phyloP scores from a whole-genome alignment of 2,329 filamentous ascomycete genomes.

The Lecanoromycetidae sp. region DNA sequence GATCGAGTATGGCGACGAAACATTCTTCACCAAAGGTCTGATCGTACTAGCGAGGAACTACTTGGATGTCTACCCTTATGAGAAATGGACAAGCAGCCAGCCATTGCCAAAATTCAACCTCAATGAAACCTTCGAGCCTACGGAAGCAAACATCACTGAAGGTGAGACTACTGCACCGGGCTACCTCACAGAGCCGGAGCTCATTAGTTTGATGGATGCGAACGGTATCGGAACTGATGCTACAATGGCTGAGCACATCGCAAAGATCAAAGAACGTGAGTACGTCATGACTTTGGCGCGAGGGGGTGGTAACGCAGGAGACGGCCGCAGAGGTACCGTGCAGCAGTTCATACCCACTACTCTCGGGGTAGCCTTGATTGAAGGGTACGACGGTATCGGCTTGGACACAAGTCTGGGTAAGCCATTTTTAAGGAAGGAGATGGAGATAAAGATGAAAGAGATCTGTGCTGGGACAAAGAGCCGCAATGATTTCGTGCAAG shows the following conservation, averaged over 20 bases:
- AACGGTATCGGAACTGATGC: conserved; percentile 98
- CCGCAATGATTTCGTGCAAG: conserved; percentile 60
- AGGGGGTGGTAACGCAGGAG: conserved; percentile 31
- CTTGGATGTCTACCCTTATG: conserved; percentile 88
- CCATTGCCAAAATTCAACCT: conserved; percentile 67
- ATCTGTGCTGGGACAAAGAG: conserved; percentile 82
- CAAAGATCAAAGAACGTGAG: conserved; percentile 80
- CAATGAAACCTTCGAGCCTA: conserved; percentile 75
- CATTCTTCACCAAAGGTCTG: conserved; percentile 70
- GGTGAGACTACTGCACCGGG: conserved; percentile 77
- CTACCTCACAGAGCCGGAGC: conserved; percentile 87
- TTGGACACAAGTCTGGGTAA: conserved; percentile 88
- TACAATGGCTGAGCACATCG: conserved; percentile 97
- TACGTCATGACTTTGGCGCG: conserved; percentile 62
- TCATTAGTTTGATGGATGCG: conserved; percentile 94
- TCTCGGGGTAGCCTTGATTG: conserved; percentile 78
- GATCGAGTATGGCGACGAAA: conserved; percentile 70
- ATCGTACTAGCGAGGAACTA: conserved; percentile 83
- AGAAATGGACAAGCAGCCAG: conserved; percentile 85
- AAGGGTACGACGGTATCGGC: conserved; percentile 90
- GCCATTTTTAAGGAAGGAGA: conserved; percentile 92
- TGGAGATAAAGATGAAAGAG: conserved; percentile 93
- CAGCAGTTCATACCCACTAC: conserved; percentile 89
- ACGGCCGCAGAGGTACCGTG: conserved; percentile 39
- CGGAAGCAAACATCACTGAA: conserved; percentile 76